Base-by-base conservation (phyloP, 371 early-diverging fungal genomes). In the Basidiobolus meristosporus region DNA sequence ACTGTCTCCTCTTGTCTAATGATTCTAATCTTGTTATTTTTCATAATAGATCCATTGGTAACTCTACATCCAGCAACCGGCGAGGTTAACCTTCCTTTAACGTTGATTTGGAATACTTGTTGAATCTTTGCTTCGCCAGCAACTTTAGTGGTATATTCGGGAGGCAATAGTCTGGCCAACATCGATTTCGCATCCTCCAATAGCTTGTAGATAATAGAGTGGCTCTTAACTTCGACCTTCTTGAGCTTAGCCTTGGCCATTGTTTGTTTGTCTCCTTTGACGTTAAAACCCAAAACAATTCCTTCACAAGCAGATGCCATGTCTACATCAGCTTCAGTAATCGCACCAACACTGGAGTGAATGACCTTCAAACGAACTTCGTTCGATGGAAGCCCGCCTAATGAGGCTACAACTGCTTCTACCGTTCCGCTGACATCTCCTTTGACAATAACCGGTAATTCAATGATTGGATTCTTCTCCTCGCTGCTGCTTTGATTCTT, bases 351-450 rank as follows among this genome's bases (percentile, higher is more conserved):
- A 3, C 85, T 81, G 11, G 71, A 62, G 36, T 62, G 59, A 11
- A 91, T 67, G 7, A 92, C 73, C 19, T 73, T 69, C 38, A 75
- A 63, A 7, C 62, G 51, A 44, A 86, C 78, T 45, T 89, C 78
- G 47, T 81, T 73, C 21, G 62, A 68, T 1, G 88, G 85, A 15
- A 96, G 51, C 3, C 73, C 71, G 33, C 62, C 46, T 11, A 96
- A 53, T n/a, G 78, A 72, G 38, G 77, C 77, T 1, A 69, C 63
- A 3, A 96, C 67, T 0, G 97, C 93, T 52, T 95, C 97, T 7
- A 87, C 68, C 2, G 95, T 87, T 17, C 97, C 97, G 38, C 82
- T 80, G 2, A 96, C 96, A 55, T 96, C 97, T 39, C 81, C 87
- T 71, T 65, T 48, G 10, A 58, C 46, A 4, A 57, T 45, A 47